These are phyloP conservation scores for Lipomyces starkeyi DNA, from an alignment of 805 yeast genomes.

Conservation along the genomic window DNA sequence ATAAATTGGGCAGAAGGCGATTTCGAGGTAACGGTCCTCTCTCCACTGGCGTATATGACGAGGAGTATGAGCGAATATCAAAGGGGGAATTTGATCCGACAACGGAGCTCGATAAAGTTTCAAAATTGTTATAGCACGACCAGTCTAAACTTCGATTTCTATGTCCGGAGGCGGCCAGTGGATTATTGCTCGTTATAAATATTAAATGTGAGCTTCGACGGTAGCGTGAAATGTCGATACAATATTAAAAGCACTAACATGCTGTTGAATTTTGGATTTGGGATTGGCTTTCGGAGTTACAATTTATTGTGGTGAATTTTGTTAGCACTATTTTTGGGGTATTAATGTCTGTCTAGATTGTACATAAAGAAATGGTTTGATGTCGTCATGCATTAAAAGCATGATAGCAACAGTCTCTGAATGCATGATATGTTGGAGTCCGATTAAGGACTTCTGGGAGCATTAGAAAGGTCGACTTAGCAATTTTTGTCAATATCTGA, in stretches of 20 bases:
- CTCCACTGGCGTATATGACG: slow-evolving; percentile 91
- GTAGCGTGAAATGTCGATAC: no score
- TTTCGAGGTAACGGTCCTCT: slow-evolving; percentile 92
- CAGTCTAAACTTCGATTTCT: background rate
- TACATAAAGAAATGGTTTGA: background rate
- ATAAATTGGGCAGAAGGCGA: slow-evolving; percentile 59
- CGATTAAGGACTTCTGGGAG: no score
- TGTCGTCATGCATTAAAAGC: no score
- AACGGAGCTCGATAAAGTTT: slow-evolving; percentile 78
- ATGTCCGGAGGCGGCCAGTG: background rate
- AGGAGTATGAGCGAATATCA: slow-evolving; percentile 77
- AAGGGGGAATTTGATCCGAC: slow-evolving; percentile 81
- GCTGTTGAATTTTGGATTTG: no score
- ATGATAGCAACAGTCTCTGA: no score
- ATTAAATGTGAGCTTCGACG: background rate
- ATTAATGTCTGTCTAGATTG: background rate
- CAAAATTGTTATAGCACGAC: slow-evolving; percentile 32
- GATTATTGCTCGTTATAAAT: background rate
- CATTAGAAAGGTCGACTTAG: no score
- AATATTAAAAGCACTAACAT: no score
- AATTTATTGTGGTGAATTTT: no score
- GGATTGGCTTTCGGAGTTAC: no score
- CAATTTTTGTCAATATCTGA: no score
- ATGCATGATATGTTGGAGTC: no score
- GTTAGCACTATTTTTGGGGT: no score